Evolutionary conservation across 345 rosid species (phyloP).

Genomic region (Anacardium occidentale): DNA sequence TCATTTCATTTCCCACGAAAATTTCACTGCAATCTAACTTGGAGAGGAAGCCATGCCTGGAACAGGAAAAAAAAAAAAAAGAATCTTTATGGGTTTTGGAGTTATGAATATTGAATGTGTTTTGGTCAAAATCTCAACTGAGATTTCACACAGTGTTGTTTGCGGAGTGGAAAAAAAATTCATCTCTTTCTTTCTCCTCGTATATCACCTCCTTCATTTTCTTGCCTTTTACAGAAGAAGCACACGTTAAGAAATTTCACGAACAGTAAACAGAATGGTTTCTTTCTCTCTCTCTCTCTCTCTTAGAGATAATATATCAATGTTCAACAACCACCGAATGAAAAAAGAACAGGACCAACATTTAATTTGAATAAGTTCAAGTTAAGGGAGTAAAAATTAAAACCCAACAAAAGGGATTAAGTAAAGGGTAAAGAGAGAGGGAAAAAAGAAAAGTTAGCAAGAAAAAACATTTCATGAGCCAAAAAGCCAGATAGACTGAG

Average conservation of each 20-base stretch:
- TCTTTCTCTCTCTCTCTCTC: background rate
- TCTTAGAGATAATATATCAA: background rate
- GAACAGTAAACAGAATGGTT: constrained; percentile 1
- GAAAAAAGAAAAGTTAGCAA: background rate
- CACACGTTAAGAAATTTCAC: background rate
- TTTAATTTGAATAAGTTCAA: constrained; percentile 9
- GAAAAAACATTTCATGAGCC: constrained; percentile 21
- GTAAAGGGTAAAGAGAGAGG: constrained; percentile 11
- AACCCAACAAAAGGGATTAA: constrained; percentile 20
- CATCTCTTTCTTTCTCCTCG: constrained; percentile 21
- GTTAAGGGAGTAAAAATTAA: constrained; percentile 20
- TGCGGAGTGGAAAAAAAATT: constrained; percentile 53
- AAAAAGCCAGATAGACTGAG: constrained; percentile 40
- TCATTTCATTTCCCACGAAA: background rate
- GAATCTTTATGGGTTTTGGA: background rate
- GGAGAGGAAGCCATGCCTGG: constrained; percentile 28
- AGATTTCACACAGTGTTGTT: constrained; percentile 39
- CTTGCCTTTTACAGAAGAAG: constrained; percentile 34
- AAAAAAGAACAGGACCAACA: background rate
- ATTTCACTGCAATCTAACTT: constrained; percentile 22
- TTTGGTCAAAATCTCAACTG: constrained; percentile 47
- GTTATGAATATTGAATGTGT: constrained; percentile 21
- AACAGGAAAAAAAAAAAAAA: background rate
- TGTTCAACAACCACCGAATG: background rate
- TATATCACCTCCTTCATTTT: constrained; percentile 33